A percentile compares a stretch with the other conserved stretches of the same genome.
Conservation (phyloP, 78 protist species). For the Neovahlkampfia damariscottae region DNA sequence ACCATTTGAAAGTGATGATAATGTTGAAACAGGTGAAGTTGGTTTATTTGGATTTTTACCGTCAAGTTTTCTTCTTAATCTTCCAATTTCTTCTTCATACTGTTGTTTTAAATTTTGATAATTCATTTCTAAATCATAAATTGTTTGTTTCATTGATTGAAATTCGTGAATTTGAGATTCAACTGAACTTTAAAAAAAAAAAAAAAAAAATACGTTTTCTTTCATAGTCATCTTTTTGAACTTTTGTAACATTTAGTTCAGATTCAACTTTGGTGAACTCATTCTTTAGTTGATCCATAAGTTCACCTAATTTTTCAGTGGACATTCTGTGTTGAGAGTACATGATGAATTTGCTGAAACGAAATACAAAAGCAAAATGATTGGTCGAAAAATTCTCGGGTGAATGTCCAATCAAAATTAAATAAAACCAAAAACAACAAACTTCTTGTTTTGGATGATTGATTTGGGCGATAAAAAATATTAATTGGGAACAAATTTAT, state of each 20-base stretch:
- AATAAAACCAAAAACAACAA: too few relatives aligned
- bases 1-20: background rate
- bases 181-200: background rate
- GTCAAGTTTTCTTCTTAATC: too few relatives aligned
- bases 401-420: too few relatives aligned
- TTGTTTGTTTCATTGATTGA: background rate
- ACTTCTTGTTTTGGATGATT: too few relatives aligned
- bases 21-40: slow-evolving; percentile 1
- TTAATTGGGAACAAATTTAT: too few relatives aligned
- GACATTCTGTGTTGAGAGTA: too few relatives aligned
- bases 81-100: background rate
- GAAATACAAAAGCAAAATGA: too few relatives aligned
- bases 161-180: background rate
- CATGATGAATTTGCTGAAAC: too few relatives aligned
- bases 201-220: background rate
- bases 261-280: background rate
- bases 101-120: background rate
- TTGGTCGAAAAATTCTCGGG: too few relatives aligned
- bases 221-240: background rate
- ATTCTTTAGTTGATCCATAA: background rate
- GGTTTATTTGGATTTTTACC: background rate
- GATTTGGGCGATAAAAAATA: too few relatives aligned
- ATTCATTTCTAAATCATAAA: background rate
- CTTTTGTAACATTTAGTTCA: background rate
- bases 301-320: background rate